Percentiles rank a stretch among this genome's conserved stretches.
These are phyloP conservation scores for Teratosphaeria epicoccoides DNA, from an alignment of 2,329 filamentous ascomycete genomes.

Conservation along the genomic window DNA sequence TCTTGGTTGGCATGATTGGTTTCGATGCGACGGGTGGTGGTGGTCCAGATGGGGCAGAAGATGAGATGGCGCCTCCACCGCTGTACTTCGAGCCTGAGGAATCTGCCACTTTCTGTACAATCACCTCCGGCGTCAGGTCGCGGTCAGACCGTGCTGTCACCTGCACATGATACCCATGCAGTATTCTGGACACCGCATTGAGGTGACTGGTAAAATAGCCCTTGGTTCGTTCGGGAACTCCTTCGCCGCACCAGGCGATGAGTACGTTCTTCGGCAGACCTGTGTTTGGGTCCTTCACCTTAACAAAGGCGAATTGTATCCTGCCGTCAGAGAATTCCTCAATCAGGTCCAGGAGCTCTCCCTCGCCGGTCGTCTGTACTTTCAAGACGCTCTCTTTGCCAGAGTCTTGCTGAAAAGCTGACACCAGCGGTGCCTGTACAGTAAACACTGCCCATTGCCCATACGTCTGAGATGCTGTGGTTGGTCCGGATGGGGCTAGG, in stretches of 20 bases:
- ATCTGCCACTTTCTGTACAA: slow-evolving; percentile 88
- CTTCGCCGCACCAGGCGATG: slow-evolving; percentile 94
- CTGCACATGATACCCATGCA: slow-evolving; percentile 95
- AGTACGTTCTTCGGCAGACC: slow-evolving; percentile 81
- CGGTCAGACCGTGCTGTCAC: slow-evolving; percentile 86
- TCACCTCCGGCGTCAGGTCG: slow-evolving; percentile 76
- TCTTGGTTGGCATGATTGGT: slow-evolving; percentile 74
- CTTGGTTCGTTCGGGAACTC: slow-evolving; percentile 95
- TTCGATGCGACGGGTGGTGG: slow-evolving; percentile 69
- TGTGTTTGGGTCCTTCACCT: slow-evolving; percentile 91
- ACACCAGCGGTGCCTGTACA: slow-evolving; percentile 82
- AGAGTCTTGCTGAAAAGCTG: slow-evolving; percentile 76
- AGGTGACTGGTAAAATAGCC: slow-evolving; percentile 96
- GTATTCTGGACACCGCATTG: slow-evolving; percentile 75
- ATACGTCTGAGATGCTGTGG: slow-evolving; percentile 64
- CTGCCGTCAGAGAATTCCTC: slow-evolving; percentile 96
- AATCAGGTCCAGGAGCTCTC: slow-evolving; percentile 77
- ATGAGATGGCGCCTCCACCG: slow-evolving; percentile 44
- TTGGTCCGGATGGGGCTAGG: slow-evolving; percentile 44
- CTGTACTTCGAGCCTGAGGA: slow-evolving; percentile 93
- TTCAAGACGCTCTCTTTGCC: slow-evolving; percentile 92
- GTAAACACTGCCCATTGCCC: slow-evolving; percentile 91
- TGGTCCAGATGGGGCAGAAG: slow-evolving; percentile 41
- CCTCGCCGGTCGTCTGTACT: slow-evolving; percentile 87
- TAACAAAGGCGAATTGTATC: slow-evolving; percentile 93